Percentiles rank a stretch among this genome's conserved stretches.
phyloP scores from a whole-genome alignment of 2,329 filamentous ascomycete species.

The Neobulgaria alba region DNA sequence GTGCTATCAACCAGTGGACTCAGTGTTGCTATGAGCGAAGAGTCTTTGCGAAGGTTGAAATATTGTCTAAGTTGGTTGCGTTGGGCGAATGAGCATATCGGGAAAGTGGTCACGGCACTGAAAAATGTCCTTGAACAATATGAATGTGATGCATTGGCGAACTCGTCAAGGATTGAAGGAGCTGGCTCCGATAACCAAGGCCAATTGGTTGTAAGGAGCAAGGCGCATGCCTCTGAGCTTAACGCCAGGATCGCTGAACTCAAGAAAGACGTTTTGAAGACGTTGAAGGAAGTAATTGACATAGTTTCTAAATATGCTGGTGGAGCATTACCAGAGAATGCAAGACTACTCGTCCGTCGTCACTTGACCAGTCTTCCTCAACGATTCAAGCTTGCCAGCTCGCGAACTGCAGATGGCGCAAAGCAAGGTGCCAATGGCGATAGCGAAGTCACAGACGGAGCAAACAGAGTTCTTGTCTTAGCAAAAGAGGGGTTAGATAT shows the following conservation, averaged over 20 bases:
- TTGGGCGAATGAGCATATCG: conserved; percentile 74
- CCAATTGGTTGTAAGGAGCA: conserved; percentile 19
- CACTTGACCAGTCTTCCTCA: conserved; percentile 80
- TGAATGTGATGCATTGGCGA: conserved; percentile 41
- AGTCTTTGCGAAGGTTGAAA: conserved; percentile 74
- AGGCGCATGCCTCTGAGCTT: conserved; percentile 22
- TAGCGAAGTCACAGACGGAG: conserved; percentile 44
- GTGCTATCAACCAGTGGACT: conserved; percentile 87
- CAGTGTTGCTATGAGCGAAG: conserved; percentile 83
- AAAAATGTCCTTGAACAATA: conserved; percentile 74
- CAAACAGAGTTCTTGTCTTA: conserved; percentile 73
- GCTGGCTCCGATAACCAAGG: conserved; percentile 12
- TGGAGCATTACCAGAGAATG: conserved; percentile 85
- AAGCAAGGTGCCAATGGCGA: conserved; percentile 34
- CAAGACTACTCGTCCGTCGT: conserved; percentile 69
- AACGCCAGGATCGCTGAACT: conserved; percentile 49
- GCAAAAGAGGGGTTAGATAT: conserved; percentile 89
- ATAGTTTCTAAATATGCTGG: conserved; percentile 85
- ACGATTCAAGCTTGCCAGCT: conserved; percentile 67
- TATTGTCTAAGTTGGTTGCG: conserved; percentile 76
- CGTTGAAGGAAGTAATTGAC: conserved; percentile 71
- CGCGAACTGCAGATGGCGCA: conserved; percentile 28
- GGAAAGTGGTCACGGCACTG: conserved; percentile 63
- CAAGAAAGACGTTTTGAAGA: conserved; percentile 65
- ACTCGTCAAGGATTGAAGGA: conserved; percentile 22